Evolutionary conservation across 495 filamentous ascomycete species (phyloP).

Genomic region (Cercophora sp.): DNA sequence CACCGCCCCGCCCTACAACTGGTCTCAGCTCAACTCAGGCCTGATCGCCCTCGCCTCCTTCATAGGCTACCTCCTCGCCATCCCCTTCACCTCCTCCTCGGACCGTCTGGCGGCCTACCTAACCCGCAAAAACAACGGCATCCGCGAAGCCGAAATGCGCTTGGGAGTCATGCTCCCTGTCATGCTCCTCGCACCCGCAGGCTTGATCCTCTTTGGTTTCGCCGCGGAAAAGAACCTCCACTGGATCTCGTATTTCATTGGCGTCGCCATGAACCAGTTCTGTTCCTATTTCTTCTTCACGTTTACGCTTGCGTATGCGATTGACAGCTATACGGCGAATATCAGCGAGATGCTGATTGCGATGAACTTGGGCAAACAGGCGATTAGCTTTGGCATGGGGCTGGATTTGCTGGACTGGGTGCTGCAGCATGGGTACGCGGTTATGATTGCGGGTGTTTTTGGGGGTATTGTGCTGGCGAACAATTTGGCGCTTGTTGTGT

Average conservation of each 20-base stretch:
- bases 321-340: conserved; percentile 56
- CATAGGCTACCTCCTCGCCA: conserved; percentile 49
- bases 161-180: conserved; percentile 52
- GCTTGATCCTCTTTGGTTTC: conserved; percentile 53
- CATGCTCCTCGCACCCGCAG: conserved; percentile 51
- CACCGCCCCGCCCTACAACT: conserved; percentile 53
- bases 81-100: conserved; percentile 54
- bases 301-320: conserved; percentile 57
- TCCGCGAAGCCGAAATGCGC: conserved; percentile 61
- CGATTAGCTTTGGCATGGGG: conserved; percentile 60
- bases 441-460: conserved; percentile 58
- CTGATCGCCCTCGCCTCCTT: conserved; percentile 52
- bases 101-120: conserved; percentile 54
- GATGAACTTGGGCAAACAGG: conserved; percentile 66
- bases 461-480: conserved; percentile 51
- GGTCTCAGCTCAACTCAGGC: conserved; percentile 51
- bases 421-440: conserved; percentile 49
- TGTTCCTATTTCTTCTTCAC: conserved; percentile 55
- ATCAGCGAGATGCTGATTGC: conserved; percentile 62
- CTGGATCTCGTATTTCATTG: conserved; percentile 54
- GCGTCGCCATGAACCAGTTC: conserved; percentile 51
- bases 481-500: conserved; percentile 51
- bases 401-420: conserved; percentile 58
- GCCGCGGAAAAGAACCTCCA: conserved; percentile 50
- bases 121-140: conserved; percentile 50